A percentile compares a stretch with the other conserved stretches of the same genome.
phyloP scores from a whole-genome alignment of 202 grass and related monocot genomes.

The Schoenoplectus tabernaemontani region DNA sequence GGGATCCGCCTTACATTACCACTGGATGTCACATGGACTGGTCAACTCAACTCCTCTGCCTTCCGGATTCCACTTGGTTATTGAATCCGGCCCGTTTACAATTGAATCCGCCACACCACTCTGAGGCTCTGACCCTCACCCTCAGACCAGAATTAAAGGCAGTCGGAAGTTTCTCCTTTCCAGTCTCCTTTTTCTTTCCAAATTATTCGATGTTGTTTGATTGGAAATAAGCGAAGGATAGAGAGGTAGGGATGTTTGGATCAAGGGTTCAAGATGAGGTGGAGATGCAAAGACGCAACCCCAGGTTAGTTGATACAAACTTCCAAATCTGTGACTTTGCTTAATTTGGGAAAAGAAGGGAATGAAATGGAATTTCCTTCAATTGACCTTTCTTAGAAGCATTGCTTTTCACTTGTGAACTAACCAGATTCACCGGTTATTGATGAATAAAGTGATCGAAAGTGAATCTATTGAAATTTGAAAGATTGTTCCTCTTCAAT shows the following conservation, averaged over 20 bases:
- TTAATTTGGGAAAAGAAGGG: background rate
- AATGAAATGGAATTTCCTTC: background rate
- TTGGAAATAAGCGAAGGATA: background rate
- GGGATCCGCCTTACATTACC: too few species aligned
- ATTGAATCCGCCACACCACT: background rate
- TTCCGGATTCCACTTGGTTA: too few species aligned
- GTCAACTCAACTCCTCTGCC: too few species aligned
- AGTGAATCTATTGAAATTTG: slow-evolving; percentile 4
- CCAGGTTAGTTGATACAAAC: slow-evolving; percentile 31
- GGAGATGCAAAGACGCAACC: slow-evolving; percentile 69
- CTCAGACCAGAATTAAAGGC: too few species aligned
- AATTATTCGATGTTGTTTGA: background rate
- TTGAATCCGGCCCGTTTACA: background rate
- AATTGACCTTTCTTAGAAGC: slow-evolving; percentile 1
- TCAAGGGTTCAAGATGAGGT: slow-evolving; percentile 56
- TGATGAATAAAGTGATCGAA: background rate
- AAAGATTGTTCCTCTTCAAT: too few species aligned
- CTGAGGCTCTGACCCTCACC: too few species aligned
- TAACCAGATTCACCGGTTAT: background rate
- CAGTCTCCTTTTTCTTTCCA: background rate
- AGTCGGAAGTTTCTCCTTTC: background rate
- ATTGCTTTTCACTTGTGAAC: background rate
- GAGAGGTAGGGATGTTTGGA: slow-evolving; percentile 41
- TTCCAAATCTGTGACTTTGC: too few species aligned
- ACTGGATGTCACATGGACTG: too few species aligned